phyloP scores from a whole-genome alignment of 768 basidiomycete genomes.

The Kwoniella europaea region DNA sequence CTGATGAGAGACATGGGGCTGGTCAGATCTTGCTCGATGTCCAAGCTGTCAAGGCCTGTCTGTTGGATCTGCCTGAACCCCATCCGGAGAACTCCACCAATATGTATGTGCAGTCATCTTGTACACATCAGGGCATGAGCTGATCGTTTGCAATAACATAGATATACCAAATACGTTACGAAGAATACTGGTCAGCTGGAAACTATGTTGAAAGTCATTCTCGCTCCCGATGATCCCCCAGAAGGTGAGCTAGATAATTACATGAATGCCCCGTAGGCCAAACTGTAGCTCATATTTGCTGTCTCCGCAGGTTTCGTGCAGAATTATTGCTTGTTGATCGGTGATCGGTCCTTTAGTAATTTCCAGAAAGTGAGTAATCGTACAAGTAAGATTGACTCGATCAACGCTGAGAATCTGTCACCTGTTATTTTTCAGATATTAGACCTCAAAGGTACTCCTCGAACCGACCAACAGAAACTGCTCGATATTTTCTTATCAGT shows the following conservation, averaged over 20 bases:
- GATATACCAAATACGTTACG: constrained; percentile 79
- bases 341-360: constrained; percentile 92
- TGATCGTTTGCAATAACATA: constrained; percentile 51
- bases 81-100: constrained; percentile 51
- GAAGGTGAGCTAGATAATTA: constrained; percentile 62
- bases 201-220: constrained; percentile 90
- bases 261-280: not conserved
- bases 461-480: constrained; percentile 81
- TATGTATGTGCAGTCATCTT: constrained; percentile 39
- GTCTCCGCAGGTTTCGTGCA: constrained; percentile 72
- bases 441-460: constrained; percentile 90
- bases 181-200: constrained; percentile 83
- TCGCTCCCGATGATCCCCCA: constrained; percentile 88
- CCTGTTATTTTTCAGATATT: constrained; percentile 69
- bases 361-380: constrained; percentile 82
- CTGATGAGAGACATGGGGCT: not conserved
- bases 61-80: constrained; percentile 78
- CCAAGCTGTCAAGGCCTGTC: constrained; percentile 78
- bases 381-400: not conserved
- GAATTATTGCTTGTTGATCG: constrained; percentile 92
- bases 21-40: constrained; percentile 83
- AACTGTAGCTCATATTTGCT: constrained; percentile 1
- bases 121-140: not conserved
- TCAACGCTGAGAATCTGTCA: not conserved
- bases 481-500: constrained; percentile 89